Evolutionary conservation across 2,329 filamentous ascomycete genomes (phyloP).

Genomic region (Ophiostoma pallidulum): DNA sequence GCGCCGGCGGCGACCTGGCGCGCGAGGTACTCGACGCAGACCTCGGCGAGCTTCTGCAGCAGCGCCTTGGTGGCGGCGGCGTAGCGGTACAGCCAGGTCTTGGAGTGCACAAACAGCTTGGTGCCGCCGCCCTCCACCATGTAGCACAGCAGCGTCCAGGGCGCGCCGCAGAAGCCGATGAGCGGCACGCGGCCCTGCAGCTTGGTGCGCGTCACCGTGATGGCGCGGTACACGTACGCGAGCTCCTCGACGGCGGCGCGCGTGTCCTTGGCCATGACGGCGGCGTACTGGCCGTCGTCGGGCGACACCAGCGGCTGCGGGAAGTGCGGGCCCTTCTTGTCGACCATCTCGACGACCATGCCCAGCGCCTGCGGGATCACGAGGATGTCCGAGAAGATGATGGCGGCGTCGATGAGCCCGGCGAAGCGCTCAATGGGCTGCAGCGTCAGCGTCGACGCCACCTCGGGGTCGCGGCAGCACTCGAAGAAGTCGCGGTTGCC

Average conservation of each 20-base stretch:
- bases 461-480: slow-evolving; percentile 87
- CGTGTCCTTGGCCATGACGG: slow-evolving; percentile 68
- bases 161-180: slow-evolving; percentile 93
- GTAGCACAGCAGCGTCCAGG: slow-evolving; percentile 95
- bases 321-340: slow-evolving; percentile 94
- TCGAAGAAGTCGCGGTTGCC: slow-evolving; percentile 89
- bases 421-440: slow-evolving; percentile 89
- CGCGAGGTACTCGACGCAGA: slow-evolving; percentile 91
- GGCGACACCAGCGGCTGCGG: slow-evolving; percentile 73
- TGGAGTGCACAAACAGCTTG: slow-evolving; percentile 87
- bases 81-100: slow-evolving; percentile 95
- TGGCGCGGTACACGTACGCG: slow-evolving; percentile 91
- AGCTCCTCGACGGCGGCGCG: slow-evolving; percentile 68
- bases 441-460: slow-evolving; percentile 85
- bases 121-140: slow-evolving; percentile 98
- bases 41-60: slow-evolving; percentile 82
- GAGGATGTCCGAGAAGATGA: slow-evolving; percentile 98
- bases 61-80: slow-evolving; percentile 69
- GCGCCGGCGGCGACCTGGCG: slow-evolving; percentile 88
- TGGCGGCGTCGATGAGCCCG: slow-evolving; percentile 87
- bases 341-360: slow-evolving; percentile 97
- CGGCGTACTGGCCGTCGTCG: slow-evolving; percentile 70
- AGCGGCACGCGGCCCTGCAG: slow-evolving; percentile 79
- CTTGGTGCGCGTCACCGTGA: slow-evolving; percentile 83
- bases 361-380: slow-evolving; percentile 97